Evolutionary conservation across 371 early-diverging fungal genomes (phyloP), one percentile per base, ranked within the genome.

Genomic region (Zancudomyces culisetae): DNA sequence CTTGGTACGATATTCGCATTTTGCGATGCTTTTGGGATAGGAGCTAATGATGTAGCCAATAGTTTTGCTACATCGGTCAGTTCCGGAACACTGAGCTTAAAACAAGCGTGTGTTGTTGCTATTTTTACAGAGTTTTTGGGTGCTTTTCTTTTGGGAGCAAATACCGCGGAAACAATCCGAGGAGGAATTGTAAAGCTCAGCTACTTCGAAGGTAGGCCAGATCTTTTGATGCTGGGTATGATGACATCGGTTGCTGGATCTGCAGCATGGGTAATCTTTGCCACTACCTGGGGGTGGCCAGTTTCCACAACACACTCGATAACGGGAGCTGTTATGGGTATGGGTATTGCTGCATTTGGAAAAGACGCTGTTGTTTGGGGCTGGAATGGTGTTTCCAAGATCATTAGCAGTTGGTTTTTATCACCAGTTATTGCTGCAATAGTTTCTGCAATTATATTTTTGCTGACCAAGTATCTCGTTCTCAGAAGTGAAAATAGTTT

Each of bases 11-110:
- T 80, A 30, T 70, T 78, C 22, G 74, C 82, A 29, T 76, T 79
- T 54, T 46, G 67, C 23, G 83, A 83, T 56, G 81, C 80, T 27
- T 79, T 63, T 52, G 75, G 80, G 54, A 80, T 83, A 50, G 88
- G 90, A 57, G 87, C 90, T 35, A 90, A 90, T 64, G 90, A 90
- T 66, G 90, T 90, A 12, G 80, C 90, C 59, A 88, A 90, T 60
- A 74, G 85, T 2, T 90, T 87, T 59, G 83, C 88, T 29, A 83
- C 85, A n/a, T 83, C 88, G 18, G 85, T 88, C 43, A 80, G 80
- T 18, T 83, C 89, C 1, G 79, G 83, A 10, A 80, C 90, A 4
- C 56, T 90, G 42, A 77, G 79, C 10, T 62, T 87, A 28, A 55
- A 51, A 3, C 81, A 83, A 61, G 90, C 89, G 8, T 72, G 76